phyloP scores from a whole-genome alignment of 208 protist species.

The Leishmania arabica region DNA sequence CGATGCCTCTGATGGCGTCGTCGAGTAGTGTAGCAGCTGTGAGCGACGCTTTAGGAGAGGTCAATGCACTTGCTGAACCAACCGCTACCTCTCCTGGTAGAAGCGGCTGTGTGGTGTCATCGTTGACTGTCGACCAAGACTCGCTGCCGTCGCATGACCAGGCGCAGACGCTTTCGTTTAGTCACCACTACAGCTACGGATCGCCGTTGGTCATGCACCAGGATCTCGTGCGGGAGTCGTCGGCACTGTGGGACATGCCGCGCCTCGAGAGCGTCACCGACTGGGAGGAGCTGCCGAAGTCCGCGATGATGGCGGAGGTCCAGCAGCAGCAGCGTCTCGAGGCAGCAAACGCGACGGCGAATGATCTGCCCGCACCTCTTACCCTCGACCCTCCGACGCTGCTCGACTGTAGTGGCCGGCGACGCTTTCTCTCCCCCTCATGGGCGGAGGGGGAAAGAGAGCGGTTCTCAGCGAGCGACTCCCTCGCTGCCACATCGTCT shows the following conservation, averaged over 20 bases:
- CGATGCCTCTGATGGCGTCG: background rate
- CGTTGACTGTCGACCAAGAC: background rate
- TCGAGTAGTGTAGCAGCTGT: background rate
- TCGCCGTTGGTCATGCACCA: background rate
- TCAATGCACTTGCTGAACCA: background rate
- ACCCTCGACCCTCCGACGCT: background rate
- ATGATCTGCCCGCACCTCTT: background rate
- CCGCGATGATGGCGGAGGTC: constrained; percentile 10
- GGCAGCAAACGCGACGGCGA: background rate
- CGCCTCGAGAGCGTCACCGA: constrained; percentile 23
- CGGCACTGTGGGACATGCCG: constrained; percentile 5
- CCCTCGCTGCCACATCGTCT: background rate
- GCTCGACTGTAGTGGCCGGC: background rate
- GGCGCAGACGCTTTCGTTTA: background rate
- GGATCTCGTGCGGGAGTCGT: background rate
- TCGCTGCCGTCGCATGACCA: background rate
- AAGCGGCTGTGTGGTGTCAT: background rate
- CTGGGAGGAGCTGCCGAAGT: constrained; percentile 25
- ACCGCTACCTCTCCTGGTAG: background rate
- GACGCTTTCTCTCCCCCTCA: background rate
- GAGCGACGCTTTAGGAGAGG: background rate
- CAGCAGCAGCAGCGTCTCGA: constrained; percentile 14
- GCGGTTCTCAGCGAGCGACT: background rate
- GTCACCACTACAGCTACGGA: background rate
- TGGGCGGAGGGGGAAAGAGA: background rate